Conservation (phyloP, 331 rosid genomes). For the Dryas integrifolia region DNA sequence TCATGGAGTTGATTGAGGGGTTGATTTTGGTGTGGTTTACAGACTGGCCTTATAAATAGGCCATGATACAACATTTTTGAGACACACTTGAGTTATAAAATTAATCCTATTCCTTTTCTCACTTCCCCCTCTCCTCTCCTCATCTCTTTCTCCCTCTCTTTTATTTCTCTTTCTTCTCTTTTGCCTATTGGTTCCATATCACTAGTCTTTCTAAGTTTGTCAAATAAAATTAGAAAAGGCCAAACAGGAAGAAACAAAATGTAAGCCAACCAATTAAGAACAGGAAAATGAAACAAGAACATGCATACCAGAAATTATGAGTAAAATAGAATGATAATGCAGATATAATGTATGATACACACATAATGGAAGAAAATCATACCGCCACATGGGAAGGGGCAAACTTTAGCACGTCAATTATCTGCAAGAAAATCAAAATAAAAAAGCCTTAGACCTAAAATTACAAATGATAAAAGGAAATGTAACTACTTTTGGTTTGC, state of each 20-base stretch:
- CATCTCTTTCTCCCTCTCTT: not conserved
- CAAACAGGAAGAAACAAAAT: slow-evolving; percentile 14
- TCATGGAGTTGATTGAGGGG: not conserved
- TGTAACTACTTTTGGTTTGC: not conserved
- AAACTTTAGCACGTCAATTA: slow-evolving; percentile 85
- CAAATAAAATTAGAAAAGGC: not conserved
- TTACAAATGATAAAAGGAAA: not conserved
- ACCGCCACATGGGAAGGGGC: slow-evolving; percentile 96
- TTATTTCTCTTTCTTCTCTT: not conserved
- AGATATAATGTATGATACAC: not conserved
- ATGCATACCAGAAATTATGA: not conserved
- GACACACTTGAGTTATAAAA: not conserved
- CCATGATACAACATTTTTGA: not conserved
- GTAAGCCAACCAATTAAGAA: slow-evolving; percentile 13
- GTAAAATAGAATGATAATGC: not conserved
- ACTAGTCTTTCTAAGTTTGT: not conserved
- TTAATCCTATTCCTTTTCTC: not conserved
- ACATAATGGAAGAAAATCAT: slow-evolving; percentile 26
- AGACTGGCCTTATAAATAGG: not conserved
- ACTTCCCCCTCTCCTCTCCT: not conserved
- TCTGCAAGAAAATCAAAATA: slow-evolving; percentile 50
- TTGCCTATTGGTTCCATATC: not conserved
- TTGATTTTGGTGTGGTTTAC: not conserved
- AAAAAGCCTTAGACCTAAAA: slow-evolving; percentile 24
- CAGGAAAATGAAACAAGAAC: not conserved